Evolutionary conservation across 331 rosid species (phyloP), one percentile per base, ranked within the genome.

Genomic region (Rosa hybrid): DNA sequence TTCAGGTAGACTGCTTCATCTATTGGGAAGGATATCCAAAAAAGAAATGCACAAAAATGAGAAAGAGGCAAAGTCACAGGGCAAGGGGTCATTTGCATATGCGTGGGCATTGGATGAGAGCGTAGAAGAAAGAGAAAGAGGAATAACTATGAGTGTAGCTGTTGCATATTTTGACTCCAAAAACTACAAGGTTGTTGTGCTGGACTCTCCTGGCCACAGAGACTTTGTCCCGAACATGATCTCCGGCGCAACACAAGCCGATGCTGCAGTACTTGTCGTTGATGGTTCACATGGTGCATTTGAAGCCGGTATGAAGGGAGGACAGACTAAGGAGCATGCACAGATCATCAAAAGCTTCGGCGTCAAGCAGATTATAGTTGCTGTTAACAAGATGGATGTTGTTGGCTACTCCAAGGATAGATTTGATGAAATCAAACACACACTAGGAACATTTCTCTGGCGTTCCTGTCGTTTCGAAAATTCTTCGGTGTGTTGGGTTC

Each of bases 41-140:
- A 95, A 95, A 81, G 94, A 93, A 80, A 95, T 93, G 94, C 99
- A 95, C 88, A 93, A 93, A 83, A 86, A 88, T 83, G 99, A 93
- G 88, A 95, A 91, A 85, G 98, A 95, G 84, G 90, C 99, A 72
- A 95, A 95, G 84, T 76, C 86, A 72, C 90, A 86, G 96, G 99
- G 99, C 34, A 95, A 93, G 82, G 99, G 97, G 25, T 95, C 99
- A 49, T 95, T 95, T 77, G 96, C 94, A 73, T 95, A 88, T 89
- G 99, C 99, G 63, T 90, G 97, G 97, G 99, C 97, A 77, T 78
- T 95, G 84, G 99, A 95, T 77, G 96, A 93, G 89, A 95, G 97
- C 72, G 72, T 98, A 23, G 99, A 95, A 83, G 99, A 95, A 85
- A 95, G 99, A 83, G 99, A 95, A 81, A 84, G 99, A 82, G 98